Evolutionary conservation across 1,284 basidiomycete genomes (phyloP), one percentile per base, ranked within the genome.

Genomic region (Ganoderma lingzhi): DNA sequence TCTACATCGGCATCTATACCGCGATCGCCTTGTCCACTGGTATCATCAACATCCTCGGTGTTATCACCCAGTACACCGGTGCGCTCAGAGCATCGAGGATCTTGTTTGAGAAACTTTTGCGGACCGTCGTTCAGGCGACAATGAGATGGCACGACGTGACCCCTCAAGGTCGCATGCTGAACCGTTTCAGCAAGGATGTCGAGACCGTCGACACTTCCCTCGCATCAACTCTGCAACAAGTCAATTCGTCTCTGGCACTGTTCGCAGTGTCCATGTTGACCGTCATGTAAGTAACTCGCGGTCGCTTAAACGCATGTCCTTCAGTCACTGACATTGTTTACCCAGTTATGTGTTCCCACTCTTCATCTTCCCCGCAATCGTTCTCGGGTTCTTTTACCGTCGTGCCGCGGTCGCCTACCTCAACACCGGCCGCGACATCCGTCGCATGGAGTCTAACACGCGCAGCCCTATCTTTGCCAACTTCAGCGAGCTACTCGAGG

Each of bases 401-500:
- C 82, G 84, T 32, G 84, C 93, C 39, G 89, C 91, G 0, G 81
- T 93, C n/a, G 88, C 90, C 0, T 95, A 95, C 78, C 82, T 94
- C 37, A 90, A 90, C 71, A 92, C 93, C 0, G 92, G 92, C 0
- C 87, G 94, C 65, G 93, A 94, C 75, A 82, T 96, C 37, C 87
- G 93, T 62, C 84, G 94, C 28, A 91, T 96, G 87, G 93, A 96
- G 79, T 90, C 90, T 3, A 92, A 88, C 73, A 85, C 87, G 1
- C 83, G 90, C 17, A 92, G 90, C 3, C 92, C 91, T 0, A 92
- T 93, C 67, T 92, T 91, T 77, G 88, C 91, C 2, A 92, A 92
- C 64, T 95, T 96, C 76, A 88, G 87, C 6, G 95, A 97, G 79
- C 80, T 95, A 15, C 82, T 96, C 45, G 88, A 90, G 69, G 94